phyloP scores from a whole-genome alignment of 2,329 filamentous ascomycete species.

The Nigrograna mackinnonii region DNA sequence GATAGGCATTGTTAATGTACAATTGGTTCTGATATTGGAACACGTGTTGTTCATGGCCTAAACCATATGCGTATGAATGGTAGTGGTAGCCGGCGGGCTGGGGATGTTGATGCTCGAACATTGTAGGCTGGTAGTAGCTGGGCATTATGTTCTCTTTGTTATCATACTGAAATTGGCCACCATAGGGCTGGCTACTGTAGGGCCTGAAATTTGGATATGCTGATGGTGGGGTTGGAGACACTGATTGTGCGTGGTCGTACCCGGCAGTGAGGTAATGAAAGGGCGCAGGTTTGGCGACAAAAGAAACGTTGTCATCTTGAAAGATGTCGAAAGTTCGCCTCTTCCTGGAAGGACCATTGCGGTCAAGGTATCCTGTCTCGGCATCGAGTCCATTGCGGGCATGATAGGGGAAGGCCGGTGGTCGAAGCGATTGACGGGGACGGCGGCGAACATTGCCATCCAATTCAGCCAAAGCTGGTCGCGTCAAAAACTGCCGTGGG shows the following conservation, averaged over 20 bases:
- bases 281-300: conserved; percentile 31
- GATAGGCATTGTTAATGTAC: conserved; percentile 26
- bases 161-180: conserved; percentile 31
- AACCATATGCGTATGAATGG: conserved; percentile 29
- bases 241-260: conserved; percentile 21
- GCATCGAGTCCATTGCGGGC: conserved; percentile 29
- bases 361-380: conserved; percentile 31
- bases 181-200: no score
- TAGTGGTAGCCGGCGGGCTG: conserved; percentile 27
- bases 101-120: conserved; percentile 26
- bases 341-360: conserved; percentile 31
- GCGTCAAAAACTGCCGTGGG: conserved; percentile 25
- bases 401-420: conserved; percentile 19
- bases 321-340: conserved; percentile 46
- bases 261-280: conserved; percentile 40
- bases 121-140: conserved; percentile 23
- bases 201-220: no score
- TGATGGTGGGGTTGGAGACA: conserved; percentile 18
- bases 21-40: conserved; percentile 28
- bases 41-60: conserved; percentile 30
- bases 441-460: conserved; percentile 34
- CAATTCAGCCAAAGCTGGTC: conserved; percentile 33
- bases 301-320: conserved; percentile 42
- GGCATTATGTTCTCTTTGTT: conserved; percentile 37
- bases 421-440: conserved; percentile 29